Percentiles rank a stretch among this genome's conserved stretches.
Conservation (phyloP, 371 early-diverging fungal species). For the Umbelopsis sp. region DNA sequence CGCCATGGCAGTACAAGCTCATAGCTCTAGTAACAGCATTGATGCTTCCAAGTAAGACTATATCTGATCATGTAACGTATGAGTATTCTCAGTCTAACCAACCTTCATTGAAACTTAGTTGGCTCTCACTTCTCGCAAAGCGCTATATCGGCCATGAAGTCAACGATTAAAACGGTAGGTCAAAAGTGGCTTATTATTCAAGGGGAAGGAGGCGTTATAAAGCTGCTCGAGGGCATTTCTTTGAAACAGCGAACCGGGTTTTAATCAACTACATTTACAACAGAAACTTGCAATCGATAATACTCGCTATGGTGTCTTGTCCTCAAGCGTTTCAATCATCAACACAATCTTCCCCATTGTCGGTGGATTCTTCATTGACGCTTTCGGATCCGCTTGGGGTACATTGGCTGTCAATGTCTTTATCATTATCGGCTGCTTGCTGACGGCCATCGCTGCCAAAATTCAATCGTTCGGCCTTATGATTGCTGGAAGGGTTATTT, state of each 20-base stretch:
- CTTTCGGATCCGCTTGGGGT: constrained; percentile 57
- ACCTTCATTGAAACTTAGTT: constrained; percentile 16
- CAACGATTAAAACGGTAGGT: constrained; percentile 31
- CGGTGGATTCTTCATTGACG: constrained; percentile 54
- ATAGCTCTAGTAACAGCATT: constrained; percentile 45
- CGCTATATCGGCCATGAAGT: constrained; percentile 48
- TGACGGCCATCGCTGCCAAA: constrained; percentile 52
- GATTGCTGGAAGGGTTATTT: constrained; percentile 55
- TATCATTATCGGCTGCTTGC: constrained; percentile 48
- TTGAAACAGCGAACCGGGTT: no score
- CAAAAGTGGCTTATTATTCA: no score
- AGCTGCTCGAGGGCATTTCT: no score
- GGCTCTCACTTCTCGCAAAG: constrained; percentile 45
- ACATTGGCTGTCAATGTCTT: constrained; percentile 44
- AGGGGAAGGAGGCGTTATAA: no score
- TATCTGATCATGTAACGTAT: neutral
- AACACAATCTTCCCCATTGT: constrained; percentile 58
- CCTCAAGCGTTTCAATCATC: constrained; percentile 52
- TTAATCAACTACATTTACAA: neutral
- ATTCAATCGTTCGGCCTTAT: constrained; percentile 40
- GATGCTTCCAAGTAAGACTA: constrained; percentile 39
- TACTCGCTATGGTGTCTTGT: constrained; percentile 57
- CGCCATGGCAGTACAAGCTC: constrained; percentile 45
- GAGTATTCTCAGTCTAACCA: no score
- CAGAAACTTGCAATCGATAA: constrained; percentile 47